These are phyloP conservation scores for Stemphylium lycopersici DNA, from an alignment of 2,329 filamentous ascomycete species.

Conservation along the genomic window DNA sequence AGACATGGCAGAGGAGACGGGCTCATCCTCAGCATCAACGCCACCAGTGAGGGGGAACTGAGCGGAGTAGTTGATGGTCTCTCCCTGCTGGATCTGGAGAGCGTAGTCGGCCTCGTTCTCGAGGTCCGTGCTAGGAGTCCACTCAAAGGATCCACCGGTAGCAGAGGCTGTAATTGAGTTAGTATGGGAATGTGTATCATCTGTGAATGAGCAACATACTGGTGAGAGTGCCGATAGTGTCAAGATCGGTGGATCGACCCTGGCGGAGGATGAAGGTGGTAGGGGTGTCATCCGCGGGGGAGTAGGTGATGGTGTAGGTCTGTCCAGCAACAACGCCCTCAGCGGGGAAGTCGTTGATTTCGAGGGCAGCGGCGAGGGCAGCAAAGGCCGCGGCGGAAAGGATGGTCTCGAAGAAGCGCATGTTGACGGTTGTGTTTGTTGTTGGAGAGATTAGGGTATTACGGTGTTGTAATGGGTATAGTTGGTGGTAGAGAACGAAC, in stretches of 20 bases:
- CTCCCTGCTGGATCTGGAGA: conserved; percentile 62
- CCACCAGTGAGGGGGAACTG: conserved; percentile 52
- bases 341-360: conserved; percentile 58
- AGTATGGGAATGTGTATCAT: conserved; percentile 10
- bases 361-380: conserved; percentile 52
- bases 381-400: conserved; percentile 50
- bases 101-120: conserved; percentile 60
- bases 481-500: conserved; percentile 35
- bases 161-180: conserved; percentile 45
- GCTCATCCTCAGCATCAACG: conserved; percentile 26
- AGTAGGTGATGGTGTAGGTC: conserved; percentile 57
- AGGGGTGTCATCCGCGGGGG: conserved; percentile 51
- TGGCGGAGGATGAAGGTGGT: conserved; percentile 64
- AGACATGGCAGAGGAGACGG: conserved; percentile 26
- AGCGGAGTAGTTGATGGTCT: conserved; percentile 62
- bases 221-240: conserved; percentile 58
- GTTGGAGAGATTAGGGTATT: conserved; percentile 21
- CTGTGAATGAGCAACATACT: conserved; percentile 42
- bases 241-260: conserved; percentile 58
- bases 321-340: conserved; percentile 56
- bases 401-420: conserved; percentile 59
- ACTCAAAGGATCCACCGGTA: conserved; percentile 56
- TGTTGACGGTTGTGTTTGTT: conserved; percentile 41
- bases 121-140: conserved; percentile 56
- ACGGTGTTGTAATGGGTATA: conserved; percentile 24